These are phyloP conservation scores for Alopecurus myosuroides DNA, from an alignment of 176 grass and related monocot species.

Conservation along the genomic window DNA sequence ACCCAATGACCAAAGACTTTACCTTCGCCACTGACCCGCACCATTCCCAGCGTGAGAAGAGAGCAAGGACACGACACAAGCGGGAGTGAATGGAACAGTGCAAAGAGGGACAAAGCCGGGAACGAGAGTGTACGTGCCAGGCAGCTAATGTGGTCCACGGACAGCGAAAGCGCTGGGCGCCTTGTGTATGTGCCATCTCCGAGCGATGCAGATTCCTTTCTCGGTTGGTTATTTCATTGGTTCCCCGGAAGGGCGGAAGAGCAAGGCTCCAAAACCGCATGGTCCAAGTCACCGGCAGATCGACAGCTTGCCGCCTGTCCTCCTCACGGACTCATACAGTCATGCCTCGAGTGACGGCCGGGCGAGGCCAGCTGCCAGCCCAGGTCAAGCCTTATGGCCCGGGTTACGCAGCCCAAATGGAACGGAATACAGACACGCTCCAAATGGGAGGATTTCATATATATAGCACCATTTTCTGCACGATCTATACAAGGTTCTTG, in stretches of 20 bases:
- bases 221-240: neutral
- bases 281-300: slow-evolving; percentile 5
- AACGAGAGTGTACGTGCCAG: neutral
- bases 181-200: neutral
- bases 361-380: neutral
- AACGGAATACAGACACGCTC: neutral
- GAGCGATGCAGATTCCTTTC: neutral
- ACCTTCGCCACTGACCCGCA: too few species aligned
- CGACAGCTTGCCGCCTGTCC: neutral
- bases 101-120: neutral
- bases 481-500: neutral
- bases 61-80: neutral
- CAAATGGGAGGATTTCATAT: neutral
- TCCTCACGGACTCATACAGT: neutral
- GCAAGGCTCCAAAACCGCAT: neutral
- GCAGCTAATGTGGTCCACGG: neutral
- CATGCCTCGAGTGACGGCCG: neutral
- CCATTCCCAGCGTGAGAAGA: too few species aligned
- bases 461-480: neutral
- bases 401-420: neutral
- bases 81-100: neutral
- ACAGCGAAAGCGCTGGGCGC: slow-evolving; percentile 3
- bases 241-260: neutral
- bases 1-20: too few species aligned
- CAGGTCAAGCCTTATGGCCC: neutral